Evolutionary conservation across 2,329 filamentous ascomycete genomes (phyloP), one percentile per base, ranked within the genome.

Genomic region (Bipolaris cookei): DNA sequence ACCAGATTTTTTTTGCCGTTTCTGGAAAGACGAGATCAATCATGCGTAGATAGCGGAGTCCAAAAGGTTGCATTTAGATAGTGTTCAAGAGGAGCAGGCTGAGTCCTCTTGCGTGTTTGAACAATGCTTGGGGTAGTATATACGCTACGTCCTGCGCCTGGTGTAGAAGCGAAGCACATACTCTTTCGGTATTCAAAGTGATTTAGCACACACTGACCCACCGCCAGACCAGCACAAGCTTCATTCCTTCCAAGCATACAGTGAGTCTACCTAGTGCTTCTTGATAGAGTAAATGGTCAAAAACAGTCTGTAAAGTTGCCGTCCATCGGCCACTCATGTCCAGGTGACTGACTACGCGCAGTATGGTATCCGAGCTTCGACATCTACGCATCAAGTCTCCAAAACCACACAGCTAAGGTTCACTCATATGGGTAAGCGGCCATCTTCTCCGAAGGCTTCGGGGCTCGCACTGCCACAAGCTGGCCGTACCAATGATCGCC

Each of bases 141-240:
- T 23, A 38, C 14, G 30, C 38, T 28, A 30, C 38, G 38, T 23
- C 52, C 30, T 54, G 45, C 52, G 43, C 43, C n/a, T 37, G 38
- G 21, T 37, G 38, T 37, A 37, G 11, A 23, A 14, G 35, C 14
- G 16, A 28, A 11, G 30, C 30, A 35, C 16, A 35, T 25, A 16
- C 23, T 16, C 7, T 20, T 35, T 47, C 7, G 28, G 32, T 23
- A 25, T 3, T 47, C 20, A 30, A 16, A 37, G n/a, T 10, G 7
- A 37, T 37, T 30, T 35, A 16, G 7, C 14, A 10, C 32, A 16
- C 18, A 37, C 13, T 25, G 32, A 35, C 20, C 32, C 32, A 47
- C 32, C 3, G 30, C 32, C 20, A 35, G 28, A 14, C 18, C 13
- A 37, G 4, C 6, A 20, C 18, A 7, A n/a, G 44, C 44, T 30